These are phyloP conservation scores for Fraxinus nigra DNA, from an alignment of 305 asterid genomes.

Conservation along the genomic window DNA sequence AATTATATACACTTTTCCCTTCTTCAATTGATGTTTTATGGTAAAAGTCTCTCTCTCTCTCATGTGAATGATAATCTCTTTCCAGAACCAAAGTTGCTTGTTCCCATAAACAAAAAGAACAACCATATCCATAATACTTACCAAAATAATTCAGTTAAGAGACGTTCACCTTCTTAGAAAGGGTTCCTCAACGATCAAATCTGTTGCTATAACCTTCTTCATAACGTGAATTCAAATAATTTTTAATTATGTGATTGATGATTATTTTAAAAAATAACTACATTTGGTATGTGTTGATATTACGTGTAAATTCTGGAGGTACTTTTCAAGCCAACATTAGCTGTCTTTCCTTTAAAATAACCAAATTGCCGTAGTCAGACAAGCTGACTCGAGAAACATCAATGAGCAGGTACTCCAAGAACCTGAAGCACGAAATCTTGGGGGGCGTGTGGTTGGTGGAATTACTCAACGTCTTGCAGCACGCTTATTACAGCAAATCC, in stretches of 20 bases:
- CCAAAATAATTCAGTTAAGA: neutral
- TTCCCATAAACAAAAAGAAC: neutral
- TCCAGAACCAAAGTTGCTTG: neutral
- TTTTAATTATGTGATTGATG: neutral
- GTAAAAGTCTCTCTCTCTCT: neutral
- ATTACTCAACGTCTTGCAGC: constrained; percentile 95
- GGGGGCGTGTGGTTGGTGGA: constrained; percentile 95
- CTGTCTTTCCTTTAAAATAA: neutral
- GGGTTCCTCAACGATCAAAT: neutral
- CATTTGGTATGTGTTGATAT: neutral
- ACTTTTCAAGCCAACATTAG: neutral
- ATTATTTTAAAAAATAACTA: neutral
- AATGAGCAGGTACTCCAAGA: constrained; percentile 80
- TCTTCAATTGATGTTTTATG: neutral
- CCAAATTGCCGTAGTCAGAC: neutral
- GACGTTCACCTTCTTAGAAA: neutral
- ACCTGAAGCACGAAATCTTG: constrained; percentile 82
- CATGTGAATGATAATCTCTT: neutral
- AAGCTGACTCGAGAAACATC: constrained; percentile 25
- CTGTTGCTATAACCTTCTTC: neutral
- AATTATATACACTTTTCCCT: neutral
- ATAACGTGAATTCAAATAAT: neutral
- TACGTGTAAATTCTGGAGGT: neutral
- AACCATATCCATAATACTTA: neutral
- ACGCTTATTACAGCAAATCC: constrained; percentile 93